Evolutionary conservation across 1,284 basidiomycete genomes (phyloP).

Genomic region (Inonotus obliquus): DNA sequence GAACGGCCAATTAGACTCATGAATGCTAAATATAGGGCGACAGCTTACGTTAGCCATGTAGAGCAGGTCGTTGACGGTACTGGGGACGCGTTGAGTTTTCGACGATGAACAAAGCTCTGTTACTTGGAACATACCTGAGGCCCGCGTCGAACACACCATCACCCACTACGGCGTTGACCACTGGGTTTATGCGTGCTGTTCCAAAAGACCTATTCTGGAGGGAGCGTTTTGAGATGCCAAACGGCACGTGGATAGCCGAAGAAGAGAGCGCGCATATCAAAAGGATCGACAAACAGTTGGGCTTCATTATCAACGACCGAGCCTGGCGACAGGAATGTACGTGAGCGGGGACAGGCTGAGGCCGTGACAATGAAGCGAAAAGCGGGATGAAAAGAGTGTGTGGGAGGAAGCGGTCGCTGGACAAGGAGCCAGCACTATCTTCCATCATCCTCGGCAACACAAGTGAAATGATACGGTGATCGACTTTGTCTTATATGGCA

Average conservation of each 20-base stretch:
- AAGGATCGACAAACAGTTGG: slow-evolving; percentile 16
- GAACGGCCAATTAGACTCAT: not conserved
- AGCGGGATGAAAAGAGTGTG: slow-evolving; percentile 22
- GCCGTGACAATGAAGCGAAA: slow-evolving; percentile 19
- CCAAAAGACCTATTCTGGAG: slow-evolving; percentile 9
- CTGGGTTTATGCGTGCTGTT: not conserved
- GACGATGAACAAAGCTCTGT: slow-evolving; percentile 29
- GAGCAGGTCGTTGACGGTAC: slow-evolving; percentile 67
- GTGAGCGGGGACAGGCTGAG: not conserved
- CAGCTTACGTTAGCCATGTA: slow-evolving; percentile 67
- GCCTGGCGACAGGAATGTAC: not conserved
- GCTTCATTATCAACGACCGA: slow-evolving; percentile 19
- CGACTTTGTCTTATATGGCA: not conserved
- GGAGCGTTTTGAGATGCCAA: slow-evolving; percentile 3
- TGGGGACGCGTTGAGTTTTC: slow-evolving; percentile 31
- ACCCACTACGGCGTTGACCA: slow-evolving; percentile 11
- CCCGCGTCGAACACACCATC: slow-evolving; percentile 25
- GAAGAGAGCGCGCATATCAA: slow-evolving; percentile 10
- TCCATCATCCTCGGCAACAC: not conserved
- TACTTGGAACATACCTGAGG: slow-evolving; percentile 28
- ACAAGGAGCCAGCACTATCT: slow-evolving; percentile 1
- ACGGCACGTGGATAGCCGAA: slow-evolving; percentile 15
- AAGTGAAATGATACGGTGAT: not conserved
- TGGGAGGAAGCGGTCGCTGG: slow-evolving; percentile 9
- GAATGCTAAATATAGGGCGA: not conserved